Conservation (phyloP, 148 eudicot species). For the Salicornia ramosissima region DNA sequence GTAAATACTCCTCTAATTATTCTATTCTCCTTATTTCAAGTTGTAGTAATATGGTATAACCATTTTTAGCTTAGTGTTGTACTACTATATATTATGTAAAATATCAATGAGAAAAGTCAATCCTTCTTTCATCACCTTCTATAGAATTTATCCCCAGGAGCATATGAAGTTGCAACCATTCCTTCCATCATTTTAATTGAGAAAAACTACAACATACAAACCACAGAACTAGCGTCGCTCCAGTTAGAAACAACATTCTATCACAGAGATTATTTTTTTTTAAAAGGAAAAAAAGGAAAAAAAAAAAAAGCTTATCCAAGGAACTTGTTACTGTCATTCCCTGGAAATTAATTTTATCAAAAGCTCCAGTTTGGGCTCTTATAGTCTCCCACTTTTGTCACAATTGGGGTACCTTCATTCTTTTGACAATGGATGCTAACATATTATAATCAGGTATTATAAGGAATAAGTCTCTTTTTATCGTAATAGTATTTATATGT, state of each 20-base stretch:
- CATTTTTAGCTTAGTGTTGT: no score
- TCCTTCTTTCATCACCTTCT: no score
- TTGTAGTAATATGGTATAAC: no score
- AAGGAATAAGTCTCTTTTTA: not conserved
- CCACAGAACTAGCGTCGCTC: not conserved
- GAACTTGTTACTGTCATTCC: constrained; percentile 86
- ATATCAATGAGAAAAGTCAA: no score
- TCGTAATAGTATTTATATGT: no score
- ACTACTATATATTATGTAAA: no score
- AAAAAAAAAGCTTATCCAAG: constrained; percentile 47
- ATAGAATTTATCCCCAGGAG: constrained; percentile 82
- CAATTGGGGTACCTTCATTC: constrained; percentile 98
- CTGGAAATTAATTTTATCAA: constrained; percentile 87
- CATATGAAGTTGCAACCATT: constrained; percentile 76
- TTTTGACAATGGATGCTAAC: constrained; percentile 99
- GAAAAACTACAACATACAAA: constrained; percentile 46
- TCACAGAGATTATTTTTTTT: no score
- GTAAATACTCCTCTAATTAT: not conserved
- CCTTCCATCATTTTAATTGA: constrained; percentile 88
- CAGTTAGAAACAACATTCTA: not conserved
- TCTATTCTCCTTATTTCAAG: no score
- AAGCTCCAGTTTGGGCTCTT: constrained; percentile 97
- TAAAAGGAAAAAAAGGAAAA: no score
- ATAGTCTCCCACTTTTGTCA: constrained; percentile 97
- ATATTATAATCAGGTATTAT: constrained; percentile 87